Percentiles rank a stretch among this genome's conserved stretches.
These are phyloP conservation scores for Chimonanthus praecox DNA, from an alignment of 164 flowering plant genomes.

Conservation along the genomic window DNA sequence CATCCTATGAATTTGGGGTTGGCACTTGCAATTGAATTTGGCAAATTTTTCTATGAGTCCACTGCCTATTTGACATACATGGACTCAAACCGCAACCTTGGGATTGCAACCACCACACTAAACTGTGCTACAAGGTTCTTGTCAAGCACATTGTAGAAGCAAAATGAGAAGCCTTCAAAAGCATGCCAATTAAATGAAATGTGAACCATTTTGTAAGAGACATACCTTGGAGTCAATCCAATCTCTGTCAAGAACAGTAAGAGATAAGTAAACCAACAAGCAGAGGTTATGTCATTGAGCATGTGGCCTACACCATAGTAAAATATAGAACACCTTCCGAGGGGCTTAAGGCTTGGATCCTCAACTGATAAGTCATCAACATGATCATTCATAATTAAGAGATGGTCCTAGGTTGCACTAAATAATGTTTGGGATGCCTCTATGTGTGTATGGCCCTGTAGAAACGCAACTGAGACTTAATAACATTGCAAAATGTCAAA, in stretches of 20 bases:
- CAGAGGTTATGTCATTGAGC: slow-evolving; percentile 94
- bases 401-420: background rate
- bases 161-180: background rate
- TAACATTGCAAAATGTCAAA: too few relatives aligned
- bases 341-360: slow-evolving; percentile 27
- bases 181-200: background rate
- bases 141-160: background rate
- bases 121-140: too few relatives aligned
- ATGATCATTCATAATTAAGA: slow-evolving; percentile 19
- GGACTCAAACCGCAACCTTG: too few relatives aligned
- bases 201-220: background rate
- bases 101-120: too few relatives aligned
- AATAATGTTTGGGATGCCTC: background rate
- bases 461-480: background rate
- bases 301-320: slow-evolving; percentile 90
- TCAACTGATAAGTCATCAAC: slow-evolving; percentile 34
- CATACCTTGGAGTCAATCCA: slow-evolving; percentile 74
- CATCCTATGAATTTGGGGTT: too few relatives aligned
- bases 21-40: too few relatives aligned
- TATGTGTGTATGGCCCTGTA: background rate
- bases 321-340: slow-evolving; percentile 58
- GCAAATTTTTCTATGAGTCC: too few relatives aligned
- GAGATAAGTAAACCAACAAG: slow-evolving; percentile 97
- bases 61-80: too few relatives aligned
- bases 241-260: slow-evolving; percentile 80